Percentiles rank a stretch among this genome's conserved stretches.
Evolutionary conservation across 148 eudicot genomes (phyloP).

Genomic region (Mesembryanthemum crystallinum): DNA sequence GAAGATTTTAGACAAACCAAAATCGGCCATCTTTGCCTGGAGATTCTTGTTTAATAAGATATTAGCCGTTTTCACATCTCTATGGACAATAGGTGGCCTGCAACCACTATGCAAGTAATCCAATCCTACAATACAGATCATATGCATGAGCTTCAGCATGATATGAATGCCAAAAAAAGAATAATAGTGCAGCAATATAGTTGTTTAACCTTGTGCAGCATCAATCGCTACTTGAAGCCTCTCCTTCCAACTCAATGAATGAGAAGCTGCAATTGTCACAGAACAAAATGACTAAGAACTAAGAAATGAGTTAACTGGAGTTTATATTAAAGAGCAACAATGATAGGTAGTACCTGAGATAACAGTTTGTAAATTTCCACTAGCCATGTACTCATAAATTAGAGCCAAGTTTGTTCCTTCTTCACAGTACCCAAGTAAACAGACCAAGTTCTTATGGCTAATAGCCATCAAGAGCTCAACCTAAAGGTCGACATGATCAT

Average conservation of each 20-base stretch:
- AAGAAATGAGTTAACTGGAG: too few relatives aligned
- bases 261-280: neutral
- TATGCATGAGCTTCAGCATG: neutral
- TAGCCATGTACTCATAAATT: slow-evolving; percentile 46
- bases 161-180: neutral
- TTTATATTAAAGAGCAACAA: neutral
- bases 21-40: slow-evolving; percentile 35
- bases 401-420: slow-evolving; percentile 35
- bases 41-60: slow-evolving; percentile 31
- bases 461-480: slow-evolving; percentile 34
- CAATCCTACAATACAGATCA: slow-evolving; percentile 22
- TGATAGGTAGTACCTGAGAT: slow-evolving; percentile 32
- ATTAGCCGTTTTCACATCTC: slow-evolving; percentile 35
- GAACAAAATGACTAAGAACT: neutral
- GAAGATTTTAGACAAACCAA: slow-evolving; percentile 32
- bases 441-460: slow-evolving; percentile 42
- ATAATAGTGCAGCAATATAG: neutral
- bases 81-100: slow-evolving; percentile 36
- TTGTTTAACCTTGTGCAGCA: slow-evolving; percentile 40
- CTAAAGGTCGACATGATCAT: slow-evolving; percentile 10
- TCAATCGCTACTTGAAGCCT: slow-evolving; percentile 41
- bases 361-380: slow-evolving; percentile 29
- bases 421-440: slow-evolving; percentile 40
- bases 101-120: slow-evolving; percentile 43
- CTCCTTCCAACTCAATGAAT: slow-evolving; percentile 35